Conservation (phyloP, 139 green algal genomes). For the Coccomyxa sp. region DNA sequence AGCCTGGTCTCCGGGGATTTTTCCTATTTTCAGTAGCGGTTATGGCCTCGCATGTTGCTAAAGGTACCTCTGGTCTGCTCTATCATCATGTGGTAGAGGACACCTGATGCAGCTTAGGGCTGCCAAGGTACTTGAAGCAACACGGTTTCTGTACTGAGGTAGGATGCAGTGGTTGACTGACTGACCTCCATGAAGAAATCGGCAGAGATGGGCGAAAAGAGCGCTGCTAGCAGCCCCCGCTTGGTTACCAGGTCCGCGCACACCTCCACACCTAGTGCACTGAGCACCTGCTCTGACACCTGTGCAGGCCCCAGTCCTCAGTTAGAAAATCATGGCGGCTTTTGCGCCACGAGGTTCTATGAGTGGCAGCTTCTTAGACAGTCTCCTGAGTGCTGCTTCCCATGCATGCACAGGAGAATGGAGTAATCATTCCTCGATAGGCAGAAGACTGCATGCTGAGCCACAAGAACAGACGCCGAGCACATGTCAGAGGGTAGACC, state of each 20-base stretch:
- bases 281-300: slow-evolving; percentile 69
- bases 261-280: slow-evolving; percentile 46
- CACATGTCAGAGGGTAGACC: neutral
- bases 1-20: no score
- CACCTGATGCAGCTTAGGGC: neutral
- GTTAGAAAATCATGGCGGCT: neutral
- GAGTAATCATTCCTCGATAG: no score
- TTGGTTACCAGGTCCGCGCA: slow-evolving; percentile 57
- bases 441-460: neutral
- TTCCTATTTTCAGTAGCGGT: no score
- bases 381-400: no score
- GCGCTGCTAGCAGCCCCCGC: slow-evolving; percentile 50
- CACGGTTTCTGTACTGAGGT: no score
- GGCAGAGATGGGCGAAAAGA: slow-evolving; percentile 51
- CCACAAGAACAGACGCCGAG: neutral
- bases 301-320: neutral
- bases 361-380: neutral
- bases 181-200: slow-evolving; percentile 58
- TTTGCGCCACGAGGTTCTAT: neutral
- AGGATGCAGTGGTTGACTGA: no score
- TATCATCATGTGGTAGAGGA: no score
- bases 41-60: no score
- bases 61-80: no score
- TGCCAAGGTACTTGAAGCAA: neutral
- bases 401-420: no score